Percentiles rank a stretch among this genome's conserved stretches.
These are phyloP conservation scores for Trichoderma asperellum DNA, from an alignment of 2,329 filamentous ascomycete genomes.

Conservation along the genomic window DNA sequence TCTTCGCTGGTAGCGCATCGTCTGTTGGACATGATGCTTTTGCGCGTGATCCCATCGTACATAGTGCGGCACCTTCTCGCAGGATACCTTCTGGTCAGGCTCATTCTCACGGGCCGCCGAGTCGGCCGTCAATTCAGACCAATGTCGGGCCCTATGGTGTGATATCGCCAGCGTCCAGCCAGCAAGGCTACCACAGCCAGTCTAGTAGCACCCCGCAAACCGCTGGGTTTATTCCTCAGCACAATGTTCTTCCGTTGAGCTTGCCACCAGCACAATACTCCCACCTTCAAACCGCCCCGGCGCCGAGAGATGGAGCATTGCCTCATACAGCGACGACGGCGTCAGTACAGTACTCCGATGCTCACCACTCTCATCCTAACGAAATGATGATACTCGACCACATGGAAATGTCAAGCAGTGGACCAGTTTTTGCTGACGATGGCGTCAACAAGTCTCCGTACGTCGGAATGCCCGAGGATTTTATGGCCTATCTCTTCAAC, in stretches of 20 bases:
- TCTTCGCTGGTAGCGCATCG: slow-evolving; percentile 34
- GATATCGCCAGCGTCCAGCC: slow-evolving; percentile 56
- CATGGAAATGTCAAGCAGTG: slow-evolving; percentile 67
- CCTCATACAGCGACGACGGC: slow-evolving; percentile 44
- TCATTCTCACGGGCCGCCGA: slow-evolving; percentile 45
- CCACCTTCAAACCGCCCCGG: slow-evolving; percentile 34
- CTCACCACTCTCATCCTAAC: slow-evolving; percentile 48
- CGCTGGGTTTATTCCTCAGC: slow-evolving; percentile 59
- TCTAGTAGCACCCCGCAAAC: slow-evolving; percentile 52
- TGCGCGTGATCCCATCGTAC: slow-evolving; percentile 11
- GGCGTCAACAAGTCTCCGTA: slow-evolving; percentile 83
- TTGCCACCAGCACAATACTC: slow-evolving; percentile 64
- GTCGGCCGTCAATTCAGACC: slow-evolving; percentile 53
- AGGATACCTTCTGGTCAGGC: slow-evolving; percentile 40
- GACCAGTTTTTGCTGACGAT: slow-evolving; percentile 87
- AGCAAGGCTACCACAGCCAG: slow-evolving; percentile 54
- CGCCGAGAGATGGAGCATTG: slow-evolving; percentile 43
- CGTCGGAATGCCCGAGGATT: slow-evolving; percentile 80
- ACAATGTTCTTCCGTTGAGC: slow-evolving; percentile 65
- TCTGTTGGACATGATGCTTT: slow-evolving; percentile 20
- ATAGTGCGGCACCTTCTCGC: slow-evolving; percentile 34
- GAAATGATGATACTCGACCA: slow-evolving; percentile 66
- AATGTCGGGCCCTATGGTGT: slow-evolving; percentile 55
- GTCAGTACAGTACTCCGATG: slow-evolving; percentile 51
- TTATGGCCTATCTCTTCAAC: slow-evolving; percentile 83